Conservation (phyloP, 2,329 filamentous ascomycete species). For the Ophiostoma fasciatum region DNA sequence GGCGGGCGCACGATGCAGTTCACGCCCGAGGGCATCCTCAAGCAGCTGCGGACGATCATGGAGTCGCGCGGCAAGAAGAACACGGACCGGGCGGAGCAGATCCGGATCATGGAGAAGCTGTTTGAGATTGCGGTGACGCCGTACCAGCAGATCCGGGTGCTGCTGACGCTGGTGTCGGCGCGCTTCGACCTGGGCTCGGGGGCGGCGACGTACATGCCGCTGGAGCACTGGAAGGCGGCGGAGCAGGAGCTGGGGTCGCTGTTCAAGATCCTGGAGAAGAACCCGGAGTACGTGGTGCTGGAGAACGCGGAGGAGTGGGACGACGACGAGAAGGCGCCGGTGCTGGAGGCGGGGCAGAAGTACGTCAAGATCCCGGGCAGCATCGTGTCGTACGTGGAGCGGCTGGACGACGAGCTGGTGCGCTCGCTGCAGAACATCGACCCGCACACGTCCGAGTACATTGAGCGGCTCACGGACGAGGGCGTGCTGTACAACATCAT, state of each 20-base stretch:
- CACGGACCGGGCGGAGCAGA: constrained; percentile 88
- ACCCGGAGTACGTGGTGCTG: constrained; percentile 68
- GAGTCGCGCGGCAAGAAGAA: constrained; percentile 98
- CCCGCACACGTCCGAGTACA: constrained; percentile 96
- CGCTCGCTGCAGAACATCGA: constrained; percentile 96
- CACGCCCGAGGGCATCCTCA: constrained; percentile 95
- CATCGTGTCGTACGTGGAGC: constrained; percentile 85
- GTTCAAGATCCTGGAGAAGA: constrained; percentile 63
- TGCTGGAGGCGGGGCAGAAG: constrained; percentile 55
- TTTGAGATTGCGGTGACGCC: constrained; percentile 76
- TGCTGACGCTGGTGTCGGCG: constrained; percentile 81
- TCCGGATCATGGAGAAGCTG: constrained; percentile 94
- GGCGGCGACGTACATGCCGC: constrained; percentile 64
- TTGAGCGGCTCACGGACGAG: constrained; percentile 87
- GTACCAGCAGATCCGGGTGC: constrained; percentile 87
- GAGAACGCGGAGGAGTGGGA: constrained; percentile 97
- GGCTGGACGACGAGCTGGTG: constrained; percentile 92
- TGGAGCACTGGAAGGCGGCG: constrained; percentile 94
- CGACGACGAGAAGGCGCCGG: constrained; percentile 87
- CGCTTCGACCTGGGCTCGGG: constrained; percentile 85
- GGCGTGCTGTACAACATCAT: constrained; percentile 82
- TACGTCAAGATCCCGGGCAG: constrained; percentile 88
- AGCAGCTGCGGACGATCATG: constrained; percentile 83
- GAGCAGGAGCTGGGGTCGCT: constrained; percentile 73
- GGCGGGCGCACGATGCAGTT: constrained; percentile 82